Evolutionary conservation across 345 rosid genomes (phyloP), one percentile per base, ranked within the genome.

Genomic region (Trapa bicornis): DNA sequence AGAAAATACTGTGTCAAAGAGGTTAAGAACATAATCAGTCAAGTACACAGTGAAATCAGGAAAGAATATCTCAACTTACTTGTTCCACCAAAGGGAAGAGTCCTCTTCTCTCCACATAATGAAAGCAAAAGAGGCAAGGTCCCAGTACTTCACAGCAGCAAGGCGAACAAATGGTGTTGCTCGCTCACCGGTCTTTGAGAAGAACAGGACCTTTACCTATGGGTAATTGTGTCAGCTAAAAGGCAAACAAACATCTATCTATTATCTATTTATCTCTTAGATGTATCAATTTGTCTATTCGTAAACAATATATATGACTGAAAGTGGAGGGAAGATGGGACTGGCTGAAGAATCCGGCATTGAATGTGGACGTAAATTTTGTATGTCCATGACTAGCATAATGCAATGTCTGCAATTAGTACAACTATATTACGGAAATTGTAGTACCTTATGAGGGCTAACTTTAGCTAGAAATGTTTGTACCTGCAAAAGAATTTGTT

Each of bases 121-220:
- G 48, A 79, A 83, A 22, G 93, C 89, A 74, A 88, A 78, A 47
- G 97, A 84, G 68, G 91, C 88, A 83, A 85, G 84, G 74, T 80
- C 81, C 90, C 86, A 80, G 70, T 88, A 90, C 68, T 83, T 74
- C 76, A 84, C 86, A 52, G 92, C 91, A 75, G 85, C 84, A 69
- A 85, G 89, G 22, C 98, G 96, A 6, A 87, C 71, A 73, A 76
- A 67, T 56, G 98, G 97, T 76, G 92, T 77, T 50, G 97, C 97
- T 43, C 98, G 91, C 80, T 84, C 90, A 75, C 97, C 98, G 16
- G 96, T 85, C 80, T 88, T 83, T 70, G 98, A 89, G 89, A 93
- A 88, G 76, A 88, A 80, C 78, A 93, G 85, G 71, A 88, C 85
- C 79, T 88, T 93, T 63, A 90, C 97, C 98, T 93, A 77, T 48